Conservation (phyloP, 176 grass and related monocot species). For the Oryza punctata region DNA sequence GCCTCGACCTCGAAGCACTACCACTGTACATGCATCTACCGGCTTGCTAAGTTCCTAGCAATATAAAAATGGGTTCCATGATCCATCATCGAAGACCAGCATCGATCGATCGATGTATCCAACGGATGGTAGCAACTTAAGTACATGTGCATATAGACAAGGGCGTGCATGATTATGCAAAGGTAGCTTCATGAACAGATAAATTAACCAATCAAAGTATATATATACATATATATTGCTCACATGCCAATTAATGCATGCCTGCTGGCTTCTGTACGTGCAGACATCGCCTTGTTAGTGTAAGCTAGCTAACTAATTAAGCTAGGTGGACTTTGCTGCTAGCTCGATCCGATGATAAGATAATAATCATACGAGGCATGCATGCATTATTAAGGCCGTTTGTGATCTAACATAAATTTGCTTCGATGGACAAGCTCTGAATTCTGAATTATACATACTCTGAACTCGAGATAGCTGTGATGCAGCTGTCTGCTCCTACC, state of each 20-base stretch:
- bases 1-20: neutral
- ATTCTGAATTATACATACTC: too few species aligned
- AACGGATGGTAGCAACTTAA: neutral
- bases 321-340: neutral
- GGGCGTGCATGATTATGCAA: too few species aligned
- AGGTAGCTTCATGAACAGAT: too few species aligned
- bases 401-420: slow-evolving; percentile 29
- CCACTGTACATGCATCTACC: too few species aligned
- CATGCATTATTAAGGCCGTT: neutral
- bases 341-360: too few species aligned
- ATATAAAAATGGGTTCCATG: neutral
- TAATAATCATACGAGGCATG: too few species aligned
- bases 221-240: too few species aligned
- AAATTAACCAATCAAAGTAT: too few species aligned
- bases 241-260: too few species aligned
- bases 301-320: neutral
- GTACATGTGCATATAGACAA: neutral
- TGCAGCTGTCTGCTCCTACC: neutral
- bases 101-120: neutral
- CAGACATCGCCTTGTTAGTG: too few species aligned
- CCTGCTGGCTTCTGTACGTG: too few species aligned
- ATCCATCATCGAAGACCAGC: neutral
- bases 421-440: neutral
- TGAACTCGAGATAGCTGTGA: neutral
- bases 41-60: too few species aligned